Percentiles rank a stretch among this genome's conserved stretches.
phyloP scores from a whole-genome alignment of 805 yeast species.

The Starmerella etchellsii region DNA sequence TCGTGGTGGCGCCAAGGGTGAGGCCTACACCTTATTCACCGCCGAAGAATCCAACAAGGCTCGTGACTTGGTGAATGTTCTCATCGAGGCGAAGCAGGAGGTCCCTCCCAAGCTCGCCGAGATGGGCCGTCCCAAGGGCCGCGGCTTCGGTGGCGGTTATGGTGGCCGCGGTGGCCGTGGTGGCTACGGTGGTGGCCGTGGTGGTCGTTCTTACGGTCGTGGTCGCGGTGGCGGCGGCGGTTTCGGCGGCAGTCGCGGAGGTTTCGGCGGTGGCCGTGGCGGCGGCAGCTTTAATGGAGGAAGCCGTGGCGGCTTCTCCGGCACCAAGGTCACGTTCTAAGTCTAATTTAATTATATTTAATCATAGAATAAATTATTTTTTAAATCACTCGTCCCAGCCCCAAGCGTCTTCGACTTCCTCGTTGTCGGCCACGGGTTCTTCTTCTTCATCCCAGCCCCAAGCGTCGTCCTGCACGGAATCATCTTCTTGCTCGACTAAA shows the following conservation, averaged over 20 bases:
- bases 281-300: conserved; percentile 5
- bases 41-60: conserved; percentile 79
- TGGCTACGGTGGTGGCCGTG: conserved; percentile 26
- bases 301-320: conserved; percentile 1
- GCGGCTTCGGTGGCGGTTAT: conserved; percentile 50
- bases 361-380: not conserved
- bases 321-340: conserved; percentile 9
- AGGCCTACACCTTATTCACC: conserved; percentile 89
- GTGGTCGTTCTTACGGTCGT: conserved; percentile 18
- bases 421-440: conserved; percentile 11
- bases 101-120: conserved; percentile 68
- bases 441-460: conserved; percentile 17
- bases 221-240: conserved; percentile 9
- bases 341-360: not conserved
- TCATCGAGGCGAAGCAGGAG: conserved; percentile 90
- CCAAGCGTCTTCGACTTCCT: conserved; percentile 27
- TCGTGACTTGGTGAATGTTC: conserved; percentile 73
- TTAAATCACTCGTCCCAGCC: conserved; percentile 6
- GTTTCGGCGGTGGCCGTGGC: conserved; percentile 7
- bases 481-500: too few species aligned
- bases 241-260: conserved; percentile 12
- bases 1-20: conserved; percentile 95
- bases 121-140: conserved; percentile 63
- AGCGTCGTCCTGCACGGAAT: not conserved
- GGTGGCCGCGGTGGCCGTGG: conserved; percentile 33